These are phyloP conservation scores for Aureobasidium sp. DNA, from an alignment of 2,329 filamentous ascomycete species.

Conservation along the genomic window DNA sequence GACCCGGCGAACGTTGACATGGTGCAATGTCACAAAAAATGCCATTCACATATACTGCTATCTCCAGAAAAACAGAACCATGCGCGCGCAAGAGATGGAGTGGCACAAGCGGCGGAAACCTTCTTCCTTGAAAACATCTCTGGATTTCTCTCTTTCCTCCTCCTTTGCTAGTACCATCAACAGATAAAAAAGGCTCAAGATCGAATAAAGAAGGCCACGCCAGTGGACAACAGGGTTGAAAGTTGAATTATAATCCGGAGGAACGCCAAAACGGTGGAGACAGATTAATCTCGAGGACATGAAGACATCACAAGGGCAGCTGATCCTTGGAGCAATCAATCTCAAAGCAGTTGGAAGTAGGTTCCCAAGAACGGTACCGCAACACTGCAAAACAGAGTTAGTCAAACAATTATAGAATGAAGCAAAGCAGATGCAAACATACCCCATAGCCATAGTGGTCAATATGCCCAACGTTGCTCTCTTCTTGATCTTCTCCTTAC, in stretches of 20 bases:
- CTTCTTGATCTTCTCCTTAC: conserved; percentile 79
- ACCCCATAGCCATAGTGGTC: conserved; percentile 86
- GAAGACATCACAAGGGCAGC: background rate
- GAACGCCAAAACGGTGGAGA: background rate
- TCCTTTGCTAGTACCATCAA: background rate
- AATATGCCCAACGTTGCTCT: conserved; percentile 79
- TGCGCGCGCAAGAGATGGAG: background rate
- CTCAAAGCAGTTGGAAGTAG: conserved; percentile 1
- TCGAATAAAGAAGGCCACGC: background rate
- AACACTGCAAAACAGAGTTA: background rate
- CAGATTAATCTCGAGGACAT: background rate
- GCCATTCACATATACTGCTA: conserved; percentile 7
- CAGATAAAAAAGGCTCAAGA: background rate
- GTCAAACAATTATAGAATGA: background rate
- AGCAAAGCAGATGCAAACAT: conserved; percentile 41
- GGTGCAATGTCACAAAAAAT: background rate
- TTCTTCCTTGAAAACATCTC: background rate
- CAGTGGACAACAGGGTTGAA: background rate
- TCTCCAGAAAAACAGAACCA: background rate
- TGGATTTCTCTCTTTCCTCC: background rate
- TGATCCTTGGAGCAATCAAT: background rate
- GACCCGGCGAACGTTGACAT: background rate
- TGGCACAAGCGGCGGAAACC: background rate
- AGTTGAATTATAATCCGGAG: background rate
- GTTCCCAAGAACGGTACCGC: background rate